phyloP scores from a whole-genome alignment of 805 yeast genomes.

The Sungouiella blattae region DNA sequence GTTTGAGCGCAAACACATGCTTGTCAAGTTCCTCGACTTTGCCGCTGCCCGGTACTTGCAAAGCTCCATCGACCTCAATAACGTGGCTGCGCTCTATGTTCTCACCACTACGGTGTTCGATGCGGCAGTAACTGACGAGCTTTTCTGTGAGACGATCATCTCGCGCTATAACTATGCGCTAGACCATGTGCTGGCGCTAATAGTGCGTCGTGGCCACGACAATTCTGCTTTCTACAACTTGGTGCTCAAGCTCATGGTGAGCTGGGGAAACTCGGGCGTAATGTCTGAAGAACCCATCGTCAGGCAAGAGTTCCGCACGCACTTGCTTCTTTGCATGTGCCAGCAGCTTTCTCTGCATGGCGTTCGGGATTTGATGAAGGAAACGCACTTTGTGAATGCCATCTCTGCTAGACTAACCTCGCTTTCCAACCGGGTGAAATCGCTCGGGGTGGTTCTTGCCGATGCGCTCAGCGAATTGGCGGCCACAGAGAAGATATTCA shows the following conservation, averaged over 20 bases:
- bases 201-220: conserved; percentile 1
- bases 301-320: conserved; percentile 48
- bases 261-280: conserved; percentile 30
- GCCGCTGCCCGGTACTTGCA: conserved; percentile 7
- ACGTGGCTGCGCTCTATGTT: conserved; percentile 16
- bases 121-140: conserved; percentile 16
- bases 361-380: conserved; percentile 28
- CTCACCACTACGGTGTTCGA: conserved; percentile 15
- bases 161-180: conserved; percentile 11
- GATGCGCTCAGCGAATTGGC: conserved; percentile 41
- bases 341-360: conserved; percentile 13
- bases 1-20: conserved; percentile 23
- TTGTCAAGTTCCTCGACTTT: conserved; percentile 15
- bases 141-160: conserved; percentile 18
- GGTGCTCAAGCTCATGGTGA: conserved; percentile 2
- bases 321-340: conserved; percentile 39
- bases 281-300: conserved; percentile 39
- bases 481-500: conserved; percentile 29
- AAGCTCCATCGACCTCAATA: conserved; percentile 2
- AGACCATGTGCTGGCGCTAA: conserved; percentile 9
- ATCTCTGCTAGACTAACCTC: conserved; percentile 57
- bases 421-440: conserved; percentile 40
- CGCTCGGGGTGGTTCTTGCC: conserved; percentile 57
- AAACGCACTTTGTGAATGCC: conserved; percentile 42
- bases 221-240: not conserved